A percentile compares a stretch with the other conserved stretches of the same genome.
phyloP scores from a whole-genome alignment of 208 protist genomes.

The Trypanosoma brucei region DNA sequence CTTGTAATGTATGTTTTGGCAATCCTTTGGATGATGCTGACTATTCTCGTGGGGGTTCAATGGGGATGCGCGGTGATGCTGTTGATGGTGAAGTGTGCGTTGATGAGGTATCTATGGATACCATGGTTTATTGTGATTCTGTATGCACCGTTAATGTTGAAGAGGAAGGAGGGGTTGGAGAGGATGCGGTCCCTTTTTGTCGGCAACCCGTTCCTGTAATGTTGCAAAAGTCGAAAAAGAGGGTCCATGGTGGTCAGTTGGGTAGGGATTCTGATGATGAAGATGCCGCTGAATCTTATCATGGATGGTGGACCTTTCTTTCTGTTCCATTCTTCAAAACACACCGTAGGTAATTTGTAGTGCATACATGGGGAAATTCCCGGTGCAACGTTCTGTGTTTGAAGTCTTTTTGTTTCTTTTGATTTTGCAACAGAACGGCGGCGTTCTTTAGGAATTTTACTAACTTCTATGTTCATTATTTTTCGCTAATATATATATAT shows the following conservation, averaged over 20 bases:
- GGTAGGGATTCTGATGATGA: neutral
- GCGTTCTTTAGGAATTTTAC: too few species aligned
- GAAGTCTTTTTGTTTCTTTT: neutral
- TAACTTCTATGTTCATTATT: too few species aligned
- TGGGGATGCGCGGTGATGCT: neutral
- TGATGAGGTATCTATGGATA: neutral
- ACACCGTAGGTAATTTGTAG: neutral
- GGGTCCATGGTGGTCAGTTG: neutral
- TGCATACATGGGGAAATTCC: neutral
- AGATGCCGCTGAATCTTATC: neutral
- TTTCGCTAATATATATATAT: too few species aligned
- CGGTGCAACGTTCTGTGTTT: neutral
- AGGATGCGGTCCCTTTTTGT: neutral
- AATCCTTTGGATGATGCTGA: slow-evolving; percentile 1
- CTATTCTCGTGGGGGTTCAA: neutral
- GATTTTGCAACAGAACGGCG: too few species aligned
- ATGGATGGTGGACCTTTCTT: neutral
- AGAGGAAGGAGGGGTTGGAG: neutral
- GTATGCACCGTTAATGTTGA: neutral
- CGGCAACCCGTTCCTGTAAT: neutral
- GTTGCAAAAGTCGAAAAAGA: neutral
- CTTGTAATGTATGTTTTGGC: neutral
- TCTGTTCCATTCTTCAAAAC: too few species aligned
- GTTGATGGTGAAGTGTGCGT: slow-evolving; percentile 27
- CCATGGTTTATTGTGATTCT: slow-evolving; percentile 21